phyloP scores from a whole-genome alignment of 208 protist species.

The Leishmania turanica region DNA sequence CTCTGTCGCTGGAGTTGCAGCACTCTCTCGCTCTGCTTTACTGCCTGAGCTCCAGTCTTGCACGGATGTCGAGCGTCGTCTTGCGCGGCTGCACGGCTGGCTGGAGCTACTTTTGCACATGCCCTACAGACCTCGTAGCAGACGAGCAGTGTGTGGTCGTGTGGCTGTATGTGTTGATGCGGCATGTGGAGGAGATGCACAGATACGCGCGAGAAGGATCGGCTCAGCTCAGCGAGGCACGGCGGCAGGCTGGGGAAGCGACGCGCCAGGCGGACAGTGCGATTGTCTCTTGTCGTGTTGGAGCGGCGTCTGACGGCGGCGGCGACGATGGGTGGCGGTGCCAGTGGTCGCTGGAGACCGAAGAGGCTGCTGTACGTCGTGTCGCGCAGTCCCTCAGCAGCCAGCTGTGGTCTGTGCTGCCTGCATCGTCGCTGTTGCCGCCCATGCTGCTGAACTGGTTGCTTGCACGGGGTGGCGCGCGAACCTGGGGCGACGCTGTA shows the following conservation, averaged over 20 bases:
- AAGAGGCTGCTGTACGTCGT: slow-evolving; percentile 14
- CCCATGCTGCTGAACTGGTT: slow-evolving; percentile 35
- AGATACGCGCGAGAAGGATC: background rate
- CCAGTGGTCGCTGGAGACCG: slow-evolving; percentile 4
- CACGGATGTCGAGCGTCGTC: background rate
- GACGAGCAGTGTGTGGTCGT: slow-evolving; percentile 17
- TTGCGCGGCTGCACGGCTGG: slow-evolving; percentile 14
- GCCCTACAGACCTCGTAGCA: slow-evolving; percentile 10
- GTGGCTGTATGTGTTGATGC: slow-evolving; percentile 28
- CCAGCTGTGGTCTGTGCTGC: slow-evolving; percentile 20
- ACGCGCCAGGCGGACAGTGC: background rate
- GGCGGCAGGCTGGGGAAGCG: background rate
- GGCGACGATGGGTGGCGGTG: background rate
- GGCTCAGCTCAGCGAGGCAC: background rate
- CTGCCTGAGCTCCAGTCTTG: background rate
- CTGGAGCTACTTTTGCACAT: slow-evolving; percentile 20
- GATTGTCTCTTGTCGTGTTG: background rate
- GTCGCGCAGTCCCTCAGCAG: slow-evolving; percentile 13
- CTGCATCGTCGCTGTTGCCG: slow-evolving; percentile 14
- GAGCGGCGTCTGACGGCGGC: background rate
- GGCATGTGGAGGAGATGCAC: slow-evolving; percentile 28
- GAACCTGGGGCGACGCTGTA: slow-evolving; percentile 22
- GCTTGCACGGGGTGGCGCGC: slow-evolving; percentile 18
- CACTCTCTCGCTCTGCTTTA: background rate
- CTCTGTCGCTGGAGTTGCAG: background rate